Evolutionary conservation across 192 early-diverging fungal genomes (phyloP), one percentile per base, ranked within the genome.

Genomic region (Spinellus fusiger): DNA sequence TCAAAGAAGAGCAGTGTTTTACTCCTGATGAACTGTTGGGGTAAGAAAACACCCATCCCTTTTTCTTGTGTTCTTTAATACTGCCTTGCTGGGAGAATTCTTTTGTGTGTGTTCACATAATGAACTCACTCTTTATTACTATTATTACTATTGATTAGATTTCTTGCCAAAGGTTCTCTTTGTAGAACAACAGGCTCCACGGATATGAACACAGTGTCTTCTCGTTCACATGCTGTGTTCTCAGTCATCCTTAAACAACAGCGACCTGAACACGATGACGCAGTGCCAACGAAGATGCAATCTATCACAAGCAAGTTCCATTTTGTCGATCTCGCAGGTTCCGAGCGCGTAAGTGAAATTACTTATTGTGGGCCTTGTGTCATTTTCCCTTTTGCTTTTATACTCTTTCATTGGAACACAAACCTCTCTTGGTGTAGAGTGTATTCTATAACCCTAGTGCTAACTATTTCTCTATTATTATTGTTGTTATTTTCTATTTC

Each of bases 271-370:
- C 65, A 73, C 5, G 32, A 62, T 4, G 40, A 49, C n/a, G 37
- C 25, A 13, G 53, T 20, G 62, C 55, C 3, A 44, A 57, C 16
- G 57, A 69, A 33, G 58, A 58, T 54, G 47, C 62, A 70, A 49
- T 46, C 26, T 22, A 55, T 38, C 64, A 68, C 29, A 34, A 76
- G 92, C 27, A 99, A 98, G 78, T 95, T 99, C 61, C 89, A 96
- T 66, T 99, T 98, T 83, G 95, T 99, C 23, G 97, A 99, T 80
- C 79, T 99, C 65, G 97, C 97, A 20, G 97, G 97, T 16, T 94
- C 92, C 5, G 95, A 99, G 76, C 73, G 91, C 48, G 76, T 79
- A 77, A 37, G 66, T 48, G 7, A 34, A 26, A 25, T 33, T 51
- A 34, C 49, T 10, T 44, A 10, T 44, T 44, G 35, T 13, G 13